These are phyloP conservation scores for Limnanthes douglasii DNA, from an alignment of 345 rosid genomes.

Conservation along the genomic window DNA sequence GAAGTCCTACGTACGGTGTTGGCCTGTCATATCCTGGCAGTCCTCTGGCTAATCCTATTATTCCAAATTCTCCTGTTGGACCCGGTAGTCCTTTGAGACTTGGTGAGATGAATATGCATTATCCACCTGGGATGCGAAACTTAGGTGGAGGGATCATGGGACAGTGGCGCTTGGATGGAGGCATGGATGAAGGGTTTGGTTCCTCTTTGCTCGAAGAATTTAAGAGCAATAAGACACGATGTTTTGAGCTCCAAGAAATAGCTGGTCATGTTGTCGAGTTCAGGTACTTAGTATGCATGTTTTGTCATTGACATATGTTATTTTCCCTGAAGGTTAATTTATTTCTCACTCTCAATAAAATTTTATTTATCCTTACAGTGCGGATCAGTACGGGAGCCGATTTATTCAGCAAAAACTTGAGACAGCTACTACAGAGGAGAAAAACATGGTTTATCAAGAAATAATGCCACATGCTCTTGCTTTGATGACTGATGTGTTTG, in stretches of 20 bases:
- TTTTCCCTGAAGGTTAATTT: neutral
- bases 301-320: neutral
- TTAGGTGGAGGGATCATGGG: slow-evolving; percentile 35
- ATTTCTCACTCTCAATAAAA: neutral
- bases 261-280: slow-evolving; percentile 63
- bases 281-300: slow-evolving; percentile 20
- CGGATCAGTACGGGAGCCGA: slow-evolving; percentile 66
- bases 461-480: slow-evolving; percentile 43
- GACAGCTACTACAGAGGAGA: slow-evolving; percentile 36
- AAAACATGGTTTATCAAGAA: slow-evolving; percentile 46
- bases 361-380: slow-evolving; percentile 17
- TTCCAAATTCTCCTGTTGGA: slow-evolving; percentile 39
- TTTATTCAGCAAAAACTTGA: slow-evolving; percentile 58
- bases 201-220: slow-evolving; percentile 67
- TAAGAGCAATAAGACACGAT: slow-evolving; percentile 51
- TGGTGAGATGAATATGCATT: slow-evolving; percentile 32
- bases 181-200: slow-evolving; percentile 33
- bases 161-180: slow-evolving; percentile 42
- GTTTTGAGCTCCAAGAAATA: slow-evolving; percentile 56
- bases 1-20: slow-evolving; percentile 35
- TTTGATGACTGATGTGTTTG: slow-evolving; percentile 65
- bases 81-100: slow-evolving; percentile 45
- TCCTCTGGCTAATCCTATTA: slow-evolving; percentile 36
- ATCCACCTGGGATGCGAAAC: slow-evolving; percentile 35
- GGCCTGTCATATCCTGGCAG: slow-evolving; percentile 60